Evolutionary conservation across 192 early-diverging fungal genomes (phyloP), one percentile per base, ranked within the genome.

Genomic region (Neocallimastix lanati): DNA sequence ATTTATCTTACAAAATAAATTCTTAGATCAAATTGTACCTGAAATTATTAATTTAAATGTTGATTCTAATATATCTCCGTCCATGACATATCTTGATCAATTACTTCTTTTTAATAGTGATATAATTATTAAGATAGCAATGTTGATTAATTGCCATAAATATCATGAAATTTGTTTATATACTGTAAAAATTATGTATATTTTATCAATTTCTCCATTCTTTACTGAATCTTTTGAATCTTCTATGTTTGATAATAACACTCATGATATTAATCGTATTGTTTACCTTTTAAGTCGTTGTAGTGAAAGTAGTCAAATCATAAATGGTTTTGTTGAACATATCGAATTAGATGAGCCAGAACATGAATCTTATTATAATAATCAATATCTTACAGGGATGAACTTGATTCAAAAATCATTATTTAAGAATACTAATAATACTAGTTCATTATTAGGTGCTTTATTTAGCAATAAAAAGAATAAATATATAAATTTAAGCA

Each of bases 51-150:
- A 87, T 29, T 81, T 82, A 2, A 78, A 82, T 0, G 81, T 82
- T 29, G 81, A 58, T 18, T 83, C 87, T 79, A 83, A 83, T 77
- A 86, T 84, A 77, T 78, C 90, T 0, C 85, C 87, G 6, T 86
- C 87, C 0, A 85, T 97, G 81, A 87, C 87, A 4, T 87, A 92
- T 28, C 84, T 98, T 35, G 95, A 98, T 80, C 88, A 94, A 80
- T 89, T 93, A 33, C 85, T 99, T 27, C 84, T 94, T 1, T 92
- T 88, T 77, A 89, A 91, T 77, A 87, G 87, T 18, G 81, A 87
- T 30, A 86, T 90, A 5, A 89, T 97, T 76, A 86, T 94, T 2
- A 85, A 91, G 77, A 90, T 99, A 76, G 91, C 93, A 11, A 82
- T 90, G 38, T 88, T 88, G 29, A 86, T 96, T 76, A 88, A 89